Evolutionary conservation across 1,284 basidiomycete species (phyloP).

Genomic region (Sanghuangporus weigelae): DNA sequence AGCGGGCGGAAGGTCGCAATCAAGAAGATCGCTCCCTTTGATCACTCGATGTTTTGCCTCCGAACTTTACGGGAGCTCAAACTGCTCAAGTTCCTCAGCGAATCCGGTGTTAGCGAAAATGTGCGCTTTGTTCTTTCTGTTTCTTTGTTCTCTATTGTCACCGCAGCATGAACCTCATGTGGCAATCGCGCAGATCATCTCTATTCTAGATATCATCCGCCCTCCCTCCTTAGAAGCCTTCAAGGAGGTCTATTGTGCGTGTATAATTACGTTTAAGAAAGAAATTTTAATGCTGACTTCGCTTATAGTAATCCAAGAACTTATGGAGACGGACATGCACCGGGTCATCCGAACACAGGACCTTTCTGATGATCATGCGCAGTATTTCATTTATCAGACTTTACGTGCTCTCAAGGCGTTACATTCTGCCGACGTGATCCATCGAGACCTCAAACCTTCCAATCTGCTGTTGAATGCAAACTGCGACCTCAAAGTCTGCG

Average conservation of each 20-base stretch:
- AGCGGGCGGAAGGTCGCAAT: conserved; percentile 81
- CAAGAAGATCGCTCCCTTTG: conserved; percentile 91
- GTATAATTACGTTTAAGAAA: background rate
- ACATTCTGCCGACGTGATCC: conserved; percentile 92
- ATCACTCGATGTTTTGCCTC: conserved; percentile 89
- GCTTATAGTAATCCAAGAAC: conserved; percentile 62
- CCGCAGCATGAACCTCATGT: conserved; percentile 13
- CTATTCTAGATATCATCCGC: conserved; percentile 92
- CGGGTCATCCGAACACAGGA: conserved; percentile 75
- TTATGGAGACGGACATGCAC: conserved; percentile 74
- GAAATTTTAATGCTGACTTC: background rate
- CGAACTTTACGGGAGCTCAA: conserved; percentile 85
- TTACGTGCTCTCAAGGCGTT: conserved; percentile 91
- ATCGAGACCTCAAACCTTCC: conserved; percentile 93
- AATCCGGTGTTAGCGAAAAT: conserved; percentile 90
- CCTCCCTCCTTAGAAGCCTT: conserved; percentile 86
- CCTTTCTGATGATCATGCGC: conserved; percentile 75
- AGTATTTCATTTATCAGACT: conserved; percentile 83
- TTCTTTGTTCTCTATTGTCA: conserved; percentile 13
- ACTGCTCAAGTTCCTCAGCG: conserved; percentile 85
- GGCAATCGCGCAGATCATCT: conserved; percentile 68
- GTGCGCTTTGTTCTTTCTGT: conserved; percentile 40
- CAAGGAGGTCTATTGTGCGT: conserved; percentile 86
- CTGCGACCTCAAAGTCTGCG: conserved; percentile 93
- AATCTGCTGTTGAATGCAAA: conserved; percentile 95